Conservation (phyloP, 176 grass and related monocot species). For the Olyra latifolia region DNA sequence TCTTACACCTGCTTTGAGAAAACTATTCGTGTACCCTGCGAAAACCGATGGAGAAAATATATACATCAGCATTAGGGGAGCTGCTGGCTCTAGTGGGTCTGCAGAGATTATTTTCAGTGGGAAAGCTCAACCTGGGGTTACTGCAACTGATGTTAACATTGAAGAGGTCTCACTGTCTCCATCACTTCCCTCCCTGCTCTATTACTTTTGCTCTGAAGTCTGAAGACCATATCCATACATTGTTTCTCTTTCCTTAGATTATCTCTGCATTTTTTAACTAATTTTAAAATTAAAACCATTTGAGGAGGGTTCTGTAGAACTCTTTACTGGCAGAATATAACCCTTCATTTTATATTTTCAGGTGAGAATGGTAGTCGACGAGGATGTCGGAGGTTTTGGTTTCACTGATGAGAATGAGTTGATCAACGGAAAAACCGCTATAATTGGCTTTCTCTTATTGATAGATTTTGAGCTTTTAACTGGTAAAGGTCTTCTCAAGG, state of each 20-base stretch:
- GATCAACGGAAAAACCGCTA: slow-evolving; percentile 89
- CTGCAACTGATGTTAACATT: slow-evolving; percentile 92
- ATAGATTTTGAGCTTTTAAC: slow-evolving; percentile 98
- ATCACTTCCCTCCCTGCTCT: background rate
- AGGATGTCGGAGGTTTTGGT: slow-evolving; percentile 87
- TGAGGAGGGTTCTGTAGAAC: background rate
- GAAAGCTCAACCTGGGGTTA: slow-evolving; percentile 82
- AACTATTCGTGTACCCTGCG: slow-evolving; percentile 71
- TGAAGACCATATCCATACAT: background rate
- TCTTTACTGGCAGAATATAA: background rate
- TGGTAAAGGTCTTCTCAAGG: slow-evolving; percentile 96
- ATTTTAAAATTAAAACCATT: background rate
- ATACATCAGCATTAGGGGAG: slow-evolving; percentile 72
- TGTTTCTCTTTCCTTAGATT: background rate
- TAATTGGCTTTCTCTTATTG: slow-evolving; percentile 89
- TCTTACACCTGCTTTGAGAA: slow-evolving; percentile 83
- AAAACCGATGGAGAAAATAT: slow-evolving; percentile 80
- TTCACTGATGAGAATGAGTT: slow-evolving; percentile 73
- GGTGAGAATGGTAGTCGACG: slow-evolving; percentile 93
- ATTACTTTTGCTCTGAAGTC: background rate
- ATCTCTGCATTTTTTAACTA: background rate
- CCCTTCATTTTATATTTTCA: slow-evolving; percentile 31
- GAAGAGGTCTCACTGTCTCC: slow-evolving; percentile 58
- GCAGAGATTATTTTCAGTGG: slow-evolving; percentile 97
- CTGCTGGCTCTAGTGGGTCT: slow-evolving; percentile 36